phyloP scores from a whole-genome alignment of 2,329 filamentous ascomycete species.

The Botrytis porri region DNA sequence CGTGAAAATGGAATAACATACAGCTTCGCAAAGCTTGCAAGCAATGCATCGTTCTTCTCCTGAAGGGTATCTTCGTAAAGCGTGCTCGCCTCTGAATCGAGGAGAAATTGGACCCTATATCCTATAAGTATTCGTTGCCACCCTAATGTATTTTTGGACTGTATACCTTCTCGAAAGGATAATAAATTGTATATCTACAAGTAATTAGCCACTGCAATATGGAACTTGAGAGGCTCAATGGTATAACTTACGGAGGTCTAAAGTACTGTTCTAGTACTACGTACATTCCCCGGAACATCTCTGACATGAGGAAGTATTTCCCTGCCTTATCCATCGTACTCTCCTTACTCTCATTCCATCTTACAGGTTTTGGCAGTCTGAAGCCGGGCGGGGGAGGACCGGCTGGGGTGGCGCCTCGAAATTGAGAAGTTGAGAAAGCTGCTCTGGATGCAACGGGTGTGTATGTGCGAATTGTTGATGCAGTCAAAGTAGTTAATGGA shows the following conservation, averaged over 20 bases:
- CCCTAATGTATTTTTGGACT: background rate
- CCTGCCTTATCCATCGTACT: slow-evolving; percentile 77
- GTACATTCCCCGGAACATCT: slow-evolving; percentile 98
- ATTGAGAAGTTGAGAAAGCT: slow-evolving; percentile 34
- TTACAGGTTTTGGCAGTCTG: slow-evolving; percentile 67
- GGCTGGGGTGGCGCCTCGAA: slow-evolving; percentile 58
- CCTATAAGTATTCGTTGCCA: slow-evolving; percentile 28
- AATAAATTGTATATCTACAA: slow-evolving; percentile 90
- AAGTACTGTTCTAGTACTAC: slow-evolving; percentile 97
- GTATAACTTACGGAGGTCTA: slow-evolving; percentile 79
- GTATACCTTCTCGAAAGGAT: slow-evolving; percentile 89
- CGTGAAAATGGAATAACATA: slow-evolving; percentile 37
- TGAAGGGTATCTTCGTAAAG: slow-evolving; percentile 90
- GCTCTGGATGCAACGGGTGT: slow-evolving; percentile 27
- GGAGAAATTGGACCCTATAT: slow-evolving; percentile 87
- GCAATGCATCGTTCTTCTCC: slow-evolving; percentile 99
- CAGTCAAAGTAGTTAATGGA: slow-evolving; percentile 33
- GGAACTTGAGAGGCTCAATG: slow-evolving; percentile 28
- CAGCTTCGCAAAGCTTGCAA: slow-evolving; percentile 98
- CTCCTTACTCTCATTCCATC: slow-evolving; percentile 80
- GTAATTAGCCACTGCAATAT: slow-evolving; percentile 33
- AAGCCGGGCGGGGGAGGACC: slow-evolving; percentile 80
- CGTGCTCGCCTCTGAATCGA: slow-evolving; percentile 97
- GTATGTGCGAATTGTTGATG: slow-evolving; percentile 30
- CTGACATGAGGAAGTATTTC: slow-evolving; percentile 91